These are phyloP conservation scores for Boletus sensibilis DNA, from an alignment of 768 basidiomycete genomes.

Conservation along the genomic window DNA sequence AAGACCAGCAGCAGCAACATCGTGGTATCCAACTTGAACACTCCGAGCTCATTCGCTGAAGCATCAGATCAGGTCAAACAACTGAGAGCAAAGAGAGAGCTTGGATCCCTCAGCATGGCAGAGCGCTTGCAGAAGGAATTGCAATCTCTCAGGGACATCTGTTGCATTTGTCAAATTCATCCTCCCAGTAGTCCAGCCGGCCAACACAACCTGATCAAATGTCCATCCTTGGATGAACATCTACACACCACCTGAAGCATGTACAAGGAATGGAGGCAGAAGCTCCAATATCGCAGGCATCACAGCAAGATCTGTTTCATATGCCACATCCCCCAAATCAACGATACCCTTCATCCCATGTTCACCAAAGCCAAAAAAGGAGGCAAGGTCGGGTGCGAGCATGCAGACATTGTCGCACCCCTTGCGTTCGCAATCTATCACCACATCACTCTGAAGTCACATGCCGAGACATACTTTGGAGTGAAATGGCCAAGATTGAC, in stretches of 20 bases:
- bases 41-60: neutral
- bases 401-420: neutral
- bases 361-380: neutral
- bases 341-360: neutral
- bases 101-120: neutral
- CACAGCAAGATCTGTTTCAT: slow-evolving; percentile 12
- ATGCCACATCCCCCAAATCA: slow-evolving; percentile 8
- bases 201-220: neutral
- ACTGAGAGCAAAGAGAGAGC: neutral
- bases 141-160: neutral
- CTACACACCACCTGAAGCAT: neutral
- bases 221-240: neutral
- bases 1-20: too few species aligned
- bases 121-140: neutral
- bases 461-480: too few species aligned
- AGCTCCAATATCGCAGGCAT: neutral
- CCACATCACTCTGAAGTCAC: too few species aligned
- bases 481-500: too few species aligned
- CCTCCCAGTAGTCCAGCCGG: fast-evolving
- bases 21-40: too few species aligned
- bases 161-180: neutral
- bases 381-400: neutral
- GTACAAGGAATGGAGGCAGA: slow-evolving; percentile 3
- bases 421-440: slow-evolving; percentile 1
- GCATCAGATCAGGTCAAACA: neutral